Evolutionary conservation across 768 basidiomycete genomes (phyloP), one percentile per base, ranked within the genome.

Genomic region (Coprinopsis marcescibilis): DNA sequence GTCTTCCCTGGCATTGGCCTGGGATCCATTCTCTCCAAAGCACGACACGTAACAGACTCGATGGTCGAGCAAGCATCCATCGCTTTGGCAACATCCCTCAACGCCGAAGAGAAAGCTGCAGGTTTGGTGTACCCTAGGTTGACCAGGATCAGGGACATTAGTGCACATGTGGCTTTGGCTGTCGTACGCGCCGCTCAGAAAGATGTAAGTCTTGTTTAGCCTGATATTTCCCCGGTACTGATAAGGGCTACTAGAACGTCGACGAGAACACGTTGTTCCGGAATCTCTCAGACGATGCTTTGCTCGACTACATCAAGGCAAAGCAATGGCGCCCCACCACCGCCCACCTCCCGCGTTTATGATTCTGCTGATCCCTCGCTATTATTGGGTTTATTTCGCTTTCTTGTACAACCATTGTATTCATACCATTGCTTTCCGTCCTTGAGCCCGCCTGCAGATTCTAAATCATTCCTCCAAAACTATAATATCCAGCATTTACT

Each of bases 31-130:
- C 65, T 85, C 34, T 68, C 77, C 51, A 71, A 75, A 53, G 72
- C 82, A 2, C 68, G 61, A 13, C 75, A 73, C 45, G 70, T 89
- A 43, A 83, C 86, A 15, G 80, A 83, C 46, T 58, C 64, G 10
- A 85, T 89, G 80, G 71, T 89, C 37, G 83, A 87, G 53, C 76
- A 77, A 44, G 75, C 80, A 0, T 67, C 85, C 1, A 69, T 83
- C 29, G 76, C 83, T 0, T 70, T 89, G 25, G 71, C 81, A 0
- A 68, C 73, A 30, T 76, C 80, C 1, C 60, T 87, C 43, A 74
- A 70, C 3, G 55, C 61, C 0, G 80, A 81, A 12, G 87, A 89
- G 60, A 62, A 57, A 3, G 69, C 64, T 0, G 66, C 69, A 2
- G 76, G 73, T 3, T 60, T 86, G 27, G 71, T 89, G 10, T 89